A percentile compares a stretch with the other conserved stretches of the same genome.
phyloP scores from a whole-genome alignment of 768 basidiomycete species.

The Mycena metata region DNA sequence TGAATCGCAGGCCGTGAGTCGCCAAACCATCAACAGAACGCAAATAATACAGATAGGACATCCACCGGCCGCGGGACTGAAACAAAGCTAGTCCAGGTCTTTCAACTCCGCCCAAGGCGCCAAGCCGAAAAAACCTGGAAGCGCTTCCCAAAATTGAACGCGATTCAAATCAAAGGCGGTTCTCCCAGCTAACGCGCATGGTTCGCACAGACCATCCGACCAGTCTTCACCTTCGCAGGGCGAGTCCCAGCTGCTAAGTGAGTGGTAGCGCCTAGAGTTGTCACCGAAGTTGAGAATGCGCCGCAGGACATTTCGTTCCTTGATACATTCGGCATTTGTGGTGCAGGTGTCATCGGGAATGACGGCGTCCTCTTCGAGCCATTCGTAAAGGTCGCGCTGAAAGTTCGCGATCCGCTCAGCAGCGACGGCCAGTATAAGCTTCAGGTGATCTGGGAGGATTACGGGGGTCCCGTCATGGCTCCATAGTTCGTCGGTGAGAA shows the following conservation, averaged over 20 bases:
- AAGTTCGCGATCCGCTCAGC: neutral
- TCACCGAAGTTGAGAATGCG: neutral
- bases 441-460: neutral
- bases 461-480: neutral
- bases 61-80: too few relatives aligned
- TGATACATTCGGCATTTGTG: neutral
- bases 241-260: neutral
- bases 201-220: neutral
- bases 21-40: too few relatives aligned
- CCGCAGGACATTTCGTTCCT: neutral
- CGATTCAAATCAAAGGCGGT: neutral
- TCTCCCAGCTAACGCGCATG: neutral
- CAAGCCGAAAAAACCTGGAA: slow-evolving; percentile 29
- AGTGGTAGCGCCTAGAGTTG: neutral
- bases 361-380: neutral
- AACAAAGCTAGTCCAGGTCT: neutral
- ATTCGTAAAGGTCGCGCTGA: neutral
- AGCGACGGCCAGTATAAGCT: neutral
- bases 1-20: too few relatives aligned
- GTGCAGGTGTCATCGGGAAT: neutral
- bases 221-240: neutral
- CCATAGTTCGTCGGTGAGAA: neutral
- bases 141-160: neutral
- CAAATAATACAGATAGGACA: too few relatives aligned
- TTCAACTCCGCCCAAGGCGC: slow-evolving; percentile 23